phyloP scores from a whole-genome alignment of 441 rosid genomes.

The Euphorbia corollata region DNA sequence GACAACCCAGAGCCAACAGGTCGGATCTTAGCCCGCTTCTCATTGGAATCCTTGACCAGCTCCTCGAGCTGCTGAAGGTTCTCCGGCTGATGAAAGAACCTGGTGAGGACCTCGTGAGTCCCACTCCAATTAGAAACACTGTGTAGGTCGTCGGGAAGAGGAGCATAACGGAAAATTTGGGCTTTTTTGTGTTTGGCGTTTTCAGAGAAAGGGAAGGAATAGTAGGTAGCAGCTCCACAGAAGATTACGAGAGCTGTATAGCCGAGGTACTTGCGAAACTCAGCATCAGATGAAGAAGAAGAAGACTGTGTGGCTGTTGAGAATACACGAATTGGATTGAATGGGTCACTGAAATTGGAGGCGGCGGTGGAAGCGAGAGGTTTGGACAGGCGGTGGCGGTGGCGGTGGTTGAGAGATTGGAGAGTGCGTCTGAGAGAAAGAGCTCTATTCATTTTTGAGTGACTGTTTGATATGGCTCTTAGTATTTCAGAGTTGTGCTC shows the following conservation, averaged over 20 bases:
- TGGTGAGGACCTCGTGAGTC: constrained; percentile 93
- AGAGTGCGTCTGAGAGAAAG: constrained; percentile 21
- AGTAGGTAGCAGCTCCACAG: constrained; percentile 80
- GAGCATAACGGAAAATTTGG: constrained; percentile 84
- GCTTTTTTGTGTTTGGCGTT: constrained; percentile 87
- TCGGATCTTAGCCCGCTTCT: constrained; percentile 54
- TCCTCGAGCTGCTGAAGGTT: constrained; percentile 54
- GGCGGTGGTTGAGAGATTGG: constrained; percentile 14
- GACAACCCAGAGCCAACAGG: constrained; percentile 95
- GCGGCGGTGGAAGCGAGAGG: constrained; percentile 17
- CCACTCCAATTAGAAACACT: constrained; percentile 96
- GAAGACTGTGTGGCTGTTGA: constrained; percentile 29
- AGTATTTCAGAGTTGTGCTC: no score
- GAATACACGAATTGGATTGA: constrained; percentile 28
- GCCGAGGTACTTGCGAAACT: constrained; percentile 72
- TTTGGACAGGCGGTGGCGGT: constrained; percentile 20
- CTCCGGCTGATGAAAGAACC: constrained; percentile 83
- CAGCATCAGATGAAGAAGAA: constrained; percentile 47
- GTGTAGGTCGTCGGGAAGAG: constrained; percentile 87
- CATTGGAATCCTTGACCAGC: constrained; percentile 57
- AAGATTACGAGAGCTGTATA: constrained; percentile 68
- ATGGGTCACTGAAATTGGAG: constrained; percentile 12
- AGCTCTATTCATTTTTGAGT: constrained; percentile 18
- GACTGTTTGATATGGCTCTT: neutral
- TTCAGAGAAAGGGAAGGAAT: constrained; percentile 76